These are phyloP conservation scores for Sicyos edulis DNA, from an alignment of 306 rosid species.

Conservation along the genomic window DNA sequence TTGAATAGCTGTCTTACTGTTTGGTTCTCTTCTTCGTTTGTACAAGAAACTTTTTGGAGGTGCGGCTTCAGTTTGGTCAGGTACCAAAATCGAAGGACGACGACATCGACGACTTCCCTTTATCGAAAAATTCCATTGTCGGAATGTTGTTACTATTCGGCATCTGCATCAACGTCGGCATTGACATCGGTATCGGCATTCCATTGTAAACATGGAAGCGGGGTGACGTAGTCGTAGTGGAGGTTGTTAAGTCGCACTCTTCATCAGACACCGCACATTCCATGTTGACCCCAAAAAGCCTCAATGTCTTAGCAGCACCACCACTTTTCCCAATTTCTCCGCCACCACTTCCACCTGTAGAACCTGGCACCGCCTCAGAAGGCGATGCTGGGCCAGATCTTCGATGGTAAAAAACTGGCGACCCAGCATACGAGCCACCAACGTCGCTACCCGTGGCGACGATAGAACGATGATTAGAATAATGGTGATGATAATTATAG, in stretches of 20 bases:
- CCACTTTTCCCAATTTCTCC: slow-evolving; percentile 23
- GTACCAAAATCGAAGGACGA: slow-evolving; percentile 36
- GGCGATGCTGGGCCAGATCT: slow-evolving; percentile 16
- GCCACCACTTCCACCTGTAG: slow-evolving; percentile 19
- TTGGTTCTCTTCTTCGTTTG: slow-evolving; percentile 3
- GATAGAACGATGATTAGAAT: not conserved
- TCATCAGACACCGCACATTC: slow-evolving; percentile 34
- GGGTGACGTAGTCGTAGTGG: not conserved
- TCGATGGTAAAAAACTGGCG: slow-evolving; percentile 24
- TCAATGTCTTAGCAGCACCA: slow-evolving; percentile 32
- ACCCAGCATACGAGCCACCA: not conserved
- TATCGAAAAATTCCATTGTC: slow-evolving; percentile 31
- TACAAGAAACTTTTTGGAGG: not conserved
- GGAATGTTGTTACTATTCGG: slow-evolving; percentile 9
- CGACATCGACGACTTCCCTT: slow-evolving; percentile 30
- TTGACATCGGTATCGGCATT: slow-evolving; percentile 31
- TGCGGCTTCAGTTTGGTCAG: slow-evolving; percentile 17
- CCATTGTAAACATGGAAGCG: slow-evolving; percentile 34
- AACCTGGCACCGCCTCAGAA: slow-evolving; percentile 26
- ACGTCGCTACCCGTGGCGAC: not conserved
- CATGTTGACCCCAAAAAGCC: slow-evolving; percentile 44
- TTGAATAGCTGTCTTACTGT: not conserved
- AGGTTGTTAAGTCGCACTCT: slow-evolving; percentile 18
- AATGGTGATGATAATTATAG: not conserved
- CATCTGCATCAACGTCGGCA: slow-evolving; percentile 13